Percentiles rank a stretch among this genome's conserved stretches.
These are phyloP conservation scores for Lepraria neglecta DNA, from an alignment of 495 filamentous ascomycete genomes.

Conservation along the genomic window DNA sequence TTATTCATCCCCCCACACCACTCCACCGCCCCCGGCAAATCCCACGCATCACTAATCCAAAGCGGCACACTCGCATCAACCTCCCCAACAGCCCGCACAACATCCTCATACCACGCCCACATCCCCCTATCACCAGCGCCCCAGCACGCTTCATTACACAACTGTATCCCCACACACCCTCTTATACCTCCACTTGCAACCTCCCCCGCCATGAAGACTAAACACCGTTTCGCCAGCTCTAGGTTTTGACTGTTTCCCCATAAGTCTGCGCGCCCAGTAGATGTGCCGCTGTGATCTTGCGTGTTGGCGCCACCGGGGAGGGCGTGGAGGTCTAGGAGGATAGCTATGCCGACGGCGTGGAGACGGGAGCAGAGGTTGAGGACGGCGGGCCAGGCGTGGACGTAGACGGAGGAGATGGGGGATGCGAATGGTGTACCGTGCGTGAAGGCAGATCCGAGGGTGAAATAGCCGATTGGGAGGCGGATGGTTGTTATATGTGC, in stretches of 20 bases:
- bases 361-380: slow-evolving; percentile 38
- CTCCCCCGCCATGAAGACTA: slow-evolving; percentile 42
- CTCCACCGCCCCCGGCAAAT: slow-evolving; percentile 35
- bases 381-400: slow-evolving; percentile 43
- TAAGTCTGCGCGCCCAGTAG: slow-evolving; percentile 37
- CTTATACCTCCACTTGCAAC: slow-evolving; percentile 32
- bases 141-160: slow-evolving; percentile 48
- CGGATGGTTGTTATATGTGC: slow-evolving; percentile 48
- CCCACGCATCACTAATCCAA: slow-evolving; percentile 51
- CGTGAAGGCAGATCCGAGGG: slow-evolving; percentile 43
- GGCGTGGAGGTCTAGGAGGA: slow-evolving; percentile 50
- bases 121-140: slow-evolving; percentile 37
- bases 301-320: slow-evolving; percentile 50
- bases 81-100: slow-evolving; percentile 36
- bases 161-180: slow-evolving; percentile 46
- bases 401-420: slow-evolving; percentile 38
- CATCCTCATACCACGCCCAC: slow-evolving; percentile 48
- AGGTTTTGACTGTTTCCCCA: slow-evolving; percentile 37
- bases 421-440: slow-evolving; percentile 44
- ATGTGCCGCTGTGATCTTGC: slow-evolving; percentile 46
- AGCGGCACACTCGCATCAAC: slow-evolving; percentile 46
- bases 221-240: slow-evolving; percentile 35
- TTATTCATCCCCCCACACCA: slow-evolving; percentile 32
- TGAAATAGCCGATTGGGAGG: slow-evolving; percentile 52
- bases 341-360: slow-evolving; percentile 41